Percentiles rank a stretch among this genome's conserved stretches.
Evolutionary conservation across 2,329 filamentous ascomycete species (phyloP).

Genomic region (Pyrenophora graminea): DNA sequence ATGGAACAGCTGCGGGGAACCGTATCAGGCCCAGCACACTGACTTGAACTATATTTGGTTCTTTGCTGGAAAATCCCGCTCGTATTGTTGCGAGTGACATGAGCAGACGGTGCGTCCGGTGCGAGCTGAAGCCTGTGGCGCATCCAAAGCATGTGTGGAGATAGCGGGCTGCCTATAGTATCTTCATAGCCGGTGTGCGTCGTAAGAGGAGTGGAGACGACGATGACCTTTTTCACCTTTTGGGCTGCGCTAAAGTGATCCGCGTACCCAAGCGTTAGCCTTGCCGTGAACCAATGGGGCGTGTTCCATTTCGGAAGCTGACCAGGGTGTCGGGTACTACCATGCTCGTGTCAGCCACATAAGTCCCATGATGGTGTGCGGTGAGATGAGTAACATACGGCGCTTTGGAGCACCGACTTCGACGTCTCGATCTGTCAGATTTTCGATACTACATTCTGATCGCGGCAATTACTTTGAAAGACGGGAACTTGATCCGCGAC

Average conservation of each 20-base stretch:
- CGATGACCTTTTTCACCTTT: not conserved
- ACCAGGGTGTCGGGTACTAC: not conserved
- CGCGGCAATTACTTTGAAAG: no score
- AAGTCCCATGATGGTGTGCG: not conserved
- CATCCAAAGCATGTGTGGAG: not conserved
- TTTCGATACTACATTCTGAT: no score
- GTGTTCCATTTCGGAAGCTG: not conserved
- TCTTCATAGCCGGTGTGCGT: not conserved
- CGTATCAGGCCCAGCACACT: conserved; percentile 4
- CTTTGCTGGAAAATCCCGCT: conserved; percentile 5
- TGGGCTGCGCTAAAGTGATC: not conserved
- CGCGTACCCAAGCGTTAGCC: not conserved
- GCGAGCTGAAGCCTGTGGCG: not conserved
- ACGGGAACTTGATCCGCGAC: no score
- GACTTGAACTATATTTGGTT: conserved; percentile 1
- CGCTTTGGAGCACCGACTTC: no score
- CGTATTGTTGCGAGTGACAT: not conserved
- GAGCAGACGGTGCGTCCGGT: not conserved
- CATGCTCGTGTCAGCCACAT: not conserved
- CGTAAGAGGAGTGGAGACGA: not conserved
- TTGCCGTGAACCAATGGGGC: not conserved
- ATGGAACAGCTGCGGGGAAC: conserved; percentile 14
- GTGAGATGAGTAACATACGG: no score
- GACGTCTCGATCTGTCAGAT: no score
- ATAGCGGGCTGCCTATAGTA: not conserved